Evolutionary conservation across 2,329 filamentous ascomycete species (phyloP).

Genomic region (Aspergillus niger): DNA sequence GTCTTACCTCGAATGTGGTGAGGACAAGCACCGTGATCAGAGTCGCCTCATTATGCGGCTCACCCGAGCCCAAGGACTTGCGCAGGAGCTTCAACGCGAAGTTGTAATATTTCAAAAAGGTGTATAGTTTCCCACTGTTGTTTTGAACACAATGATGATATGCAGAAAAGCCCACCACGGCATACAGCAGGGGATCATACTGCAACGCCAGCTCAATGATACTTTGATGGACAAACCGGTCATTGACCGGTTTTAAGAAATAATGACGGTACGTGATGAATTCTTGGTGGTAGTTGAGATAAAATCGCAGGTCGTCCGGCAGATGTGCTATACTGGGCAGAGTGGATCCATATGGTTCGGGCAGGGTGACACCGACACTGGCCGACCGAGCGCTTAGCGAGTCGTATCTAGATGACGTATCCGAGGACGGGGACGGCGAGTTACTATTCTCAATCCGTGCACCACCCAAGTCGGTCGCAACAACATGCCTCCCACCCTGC

Average conservation of each 20-base stretch:
- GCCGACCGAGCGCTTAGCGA: conserved; percentile 38
- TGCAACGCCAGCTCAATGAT: conserved; percentile 72
- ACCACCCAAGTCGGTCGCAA: neutral
- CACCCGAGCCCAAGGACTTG: conserved; percentile 67
- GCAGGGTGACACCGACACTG: conserved; percentile 30
- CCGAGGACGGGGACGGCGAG: conserved; percentile 58
- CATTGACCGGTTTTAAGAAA: conserved; percentile 69
- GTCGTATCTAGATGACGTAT: conserved; percentile 45
- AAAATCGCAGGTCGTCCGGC: conserved; percentile 71
- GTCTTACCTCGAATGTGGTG: conserved; percentile 82
- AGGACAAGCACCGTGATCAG: conserved; percentile 87
- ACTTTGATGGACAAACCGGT: conserved; percentile 71
- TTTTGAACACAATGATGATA: conserved; percentile 78
- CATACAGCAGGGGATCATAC: conserved; percentile 81
- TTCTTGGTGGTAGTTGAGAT: conserved; percentile 75
- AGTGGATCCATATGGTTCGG: conserved; percentile 25
- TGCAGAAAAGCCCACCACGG: conserved; percentile 82
- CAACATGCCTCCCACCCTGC: conserved; percentile 27
- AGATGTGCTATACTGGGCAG: conserved; percentile 30
- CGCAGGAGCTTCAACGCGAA: conserved; percentile 78
- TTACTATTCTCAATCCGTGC: conserved; percentile 43
- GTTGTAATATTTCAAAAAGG: conserved; percentile 89
- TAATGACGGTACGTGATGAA: conserved; percentile 83
- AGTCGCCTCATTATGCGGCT: conserved; percentile 71
- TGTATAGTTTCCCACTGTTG: conserved; percentile 71